Percentiles rank a stretch among this genome's conserved stretches.
phyloP scores from a whole-genome alignment of 345 rosid genomes.

The Pistacia integerrima region DNA sequence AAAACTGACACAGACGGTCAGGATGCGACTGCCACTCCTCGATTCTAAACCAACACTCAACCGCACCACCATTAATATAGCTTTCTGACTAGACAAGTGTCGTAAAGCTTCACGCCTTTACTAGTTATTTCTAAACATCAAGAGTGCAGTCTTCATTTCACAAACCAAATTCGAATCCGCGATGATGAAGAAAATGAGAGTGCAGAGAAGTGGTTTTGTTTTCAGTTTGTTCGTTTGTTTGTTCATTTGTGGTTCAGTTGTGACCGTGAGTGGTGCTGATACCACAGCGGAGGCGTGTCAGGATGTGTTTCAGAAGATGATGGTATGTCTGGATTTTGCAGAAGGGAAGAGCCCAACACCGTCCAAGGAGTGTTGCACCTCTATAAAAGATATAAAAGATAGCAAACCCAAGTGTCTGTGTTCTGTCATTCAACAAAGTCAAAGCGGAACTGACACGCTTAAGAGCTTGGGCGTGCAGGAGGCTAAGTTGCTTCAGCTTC shows the following conservation, averaged over 20 bases:
- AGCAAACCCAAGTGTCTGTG: slow-evolving; percentile 82
- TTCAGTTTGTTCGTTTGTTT: neutral
- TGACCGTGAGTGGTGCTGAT: slow-evolving; percentile 5
- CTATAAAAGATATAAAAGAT: slow-evolving; percentile 51
- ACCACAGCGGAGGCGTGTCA: slow-evolving; percentile 33
- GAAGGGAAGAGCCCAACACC: slow-evolving; percentile 58
- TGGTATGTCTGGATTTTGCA: slow-evolving; percentile 63
- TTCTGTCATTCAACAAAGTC: slow-evolving; percentile 59
- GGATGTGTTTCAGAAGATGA: slow-evolving; percentile 53
- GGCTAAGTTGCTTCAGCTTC: slow-evolving; percentile 70
- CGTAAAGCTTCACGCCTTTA: neutral
- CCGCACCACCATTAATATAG: slow-evolving; percentile 7
- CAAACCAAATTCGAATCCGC: neutral
- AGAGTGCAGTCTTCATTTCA: neutral
- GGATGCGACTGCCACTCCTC: neutral
- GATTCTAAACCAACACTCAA: neutral
- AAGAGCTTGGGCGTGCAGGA: slow-evolving; percentile 74
- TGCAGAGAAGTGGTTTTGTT: neutral
- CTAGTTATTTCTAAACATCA: neutral
- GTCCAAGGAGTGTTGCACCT: slow-evolving; percentile 62
- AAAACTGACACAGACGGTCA: neutral
- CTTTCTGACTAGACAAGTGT: neutral
- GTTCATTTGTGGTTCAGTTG: slow-evolving; percentile 12
- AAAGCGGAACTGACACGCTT: slow-evolving; percentile 46
- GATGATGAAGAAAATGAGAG: neutral